Base-by-base conservation (phyloP, 78 protist genomes). In the Tieghemostelium lacteum region DNA sequence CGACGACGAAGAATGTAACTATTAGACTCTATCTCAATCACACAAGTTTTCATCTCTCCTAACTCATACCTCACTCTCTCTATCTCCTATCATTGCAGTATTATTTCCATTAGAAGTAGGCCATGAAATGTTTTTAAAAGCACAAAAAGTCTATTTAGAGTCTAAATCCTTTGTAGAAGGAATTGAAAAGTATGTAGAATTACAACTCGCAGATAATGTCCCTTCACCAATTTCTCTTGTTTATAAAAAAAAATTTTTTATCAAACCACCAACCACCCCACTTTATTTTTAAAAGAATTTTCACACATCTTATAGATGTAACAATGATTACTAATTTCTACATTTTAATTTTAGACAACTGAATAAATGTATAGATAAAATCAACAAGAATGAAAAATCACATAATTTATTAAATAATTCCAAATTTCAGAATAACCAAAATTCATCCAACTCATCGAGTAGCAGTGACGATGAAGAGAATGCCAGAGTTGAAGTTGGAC, bases 181-280 rank as follows among this genome's bases (percentile, higher is more conserved):
- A 17, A 65, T 80, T 19, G 88, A 80, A 54, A 80, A 80, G 88
- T 80, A 80, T 33, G 75, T 80, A 77, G n/a, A n/a, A n/a, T n/a
- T n/a, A n/a, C n/a, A n/a, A n/a, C n/a, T n/a, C n/a, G n/a, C n/a
- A n/a, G n/a, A n/a, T n/a, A n/a, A n/a, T n/a, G n/a, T n/a, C n/a
- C n/a, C n/a, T n/a, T n/a, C n/a, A n/a, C n/a, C n/a, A n/a, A n/a
- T n/a, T n/a, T n/a, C n/a, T n/a, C n/a, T n/a, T n/a, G n/a, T n/a
- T n/a, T n/a, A n/a, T 5, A 57, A 57, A 45, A 45, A 45, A 45
- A 45, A 45, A 45, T 14, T 45, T 14, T 45, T 45, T 57, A 19
- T 57, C 8, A 16, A n/a, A 7, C 19, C 63, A 16, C 63, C 7
- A n/a, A 19, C 24, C 63, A 57, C 63, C 6, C 63, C 34, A 57